Percentiles rank a stretch among this genome's conserved stretches.
These are phyloP conservation scores for Diophrys appendiculata DNA, from an alignment of 73 alveolate genomes.

Conservation along the genomic window DNA sequence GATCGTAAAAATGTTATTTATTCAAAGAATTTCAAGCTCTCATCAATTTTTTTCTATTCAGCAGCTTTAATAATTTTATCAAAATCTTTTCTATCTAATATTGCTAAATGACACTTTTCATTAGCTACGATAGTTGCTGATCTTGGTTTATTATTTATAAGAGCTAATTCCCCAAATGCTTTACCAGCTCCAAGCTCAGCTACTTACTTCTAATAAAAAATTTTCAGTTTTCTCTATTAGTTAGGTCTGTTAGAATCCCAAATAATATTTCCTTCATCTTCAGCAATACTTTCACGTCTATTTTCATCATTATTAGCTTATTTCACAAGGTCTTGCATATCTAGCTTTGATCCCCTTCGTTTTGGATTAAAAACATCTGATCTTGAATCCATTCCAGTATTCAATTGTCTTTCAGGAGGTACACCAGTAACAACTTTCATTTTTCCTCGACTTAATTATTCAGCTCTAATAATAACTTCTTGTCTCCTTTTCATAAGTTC, in stretches of 20 bases:
- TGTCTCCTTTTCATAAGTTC: not conserved
- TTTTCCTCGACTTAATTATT: not conserved
- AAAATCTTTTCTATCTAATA: slow-evolving; percentile 3
- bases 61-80: not conserved
- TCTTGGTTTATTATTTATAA: slow-evolving; percentile 15
- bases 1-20: not conserved
- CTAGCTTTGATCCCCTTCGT: not conserved
- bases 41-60: not conserved
- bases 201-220: slow-evolving; percentile 1
- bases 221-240: not conserved
- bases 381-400: too few species aligned
- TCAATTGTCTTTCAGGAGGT: too few species aligned
- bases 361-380: too few species aligned
- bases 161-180: slow-evolving; percentile 48
- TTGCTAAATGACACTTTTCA: slow-evolving; percentile 18
- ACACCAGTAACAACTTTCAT: too few species aligned
- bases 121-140: slow-evolving; percentile 27
- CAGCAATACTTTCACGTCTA: not conserved
- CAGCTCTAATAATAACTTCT: not conserved
- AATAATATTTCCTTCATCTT: not conserved
- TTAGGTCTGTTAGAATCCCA: not conserved
- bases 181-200: slow-evolving; percentile 5
- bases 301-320: not conserved
- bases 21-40: not conserved
- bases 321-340: not conserved